Conservation (phyloP, 1,139 yeast species). For the Geotrichum siamense region DNA sequence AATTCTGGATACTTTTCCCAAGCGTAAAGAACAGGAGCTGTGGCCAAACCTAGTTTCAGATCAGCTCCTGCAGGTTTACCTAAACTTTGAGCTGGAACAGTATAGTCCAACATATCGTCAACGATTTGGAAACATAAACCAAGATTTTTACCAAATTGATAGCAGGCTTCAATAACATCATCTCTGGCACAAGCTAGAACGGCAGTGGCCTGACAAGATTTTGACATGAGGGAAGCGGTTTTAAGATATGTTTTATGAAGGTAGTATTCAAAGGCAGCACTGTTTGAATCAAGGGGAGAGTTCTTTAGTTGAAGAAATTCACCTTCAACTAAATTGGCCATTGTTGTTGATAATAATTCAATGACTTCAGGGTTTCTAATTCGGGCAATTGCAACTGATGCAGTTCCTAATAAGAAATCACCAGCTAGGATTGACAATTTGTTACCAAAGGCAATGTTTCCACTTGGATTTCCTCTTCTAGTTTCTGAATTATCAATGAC, state of each 20-base stretch:
- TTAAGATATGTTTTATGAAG: constrained; percentile 90
- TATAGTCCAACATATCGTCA: constrained; percentile 92
- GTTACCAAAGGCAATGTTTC: constrained; percentile 88
- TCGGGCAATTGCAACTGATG: constrained; percentile 91
- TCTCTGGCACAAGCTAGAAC: constrained; percentile 81
- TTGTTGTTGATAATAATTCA: constrained; percentile 88
- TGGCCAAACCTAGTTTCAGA: constrained; percentile 85
- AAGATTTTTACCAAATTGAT: constrained; percentile 84
- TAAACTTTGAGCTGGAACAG: constrained; percentile 69
- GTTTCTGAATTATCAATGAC: constrained; percentile 91
- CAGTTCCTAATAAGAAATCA: constrained; percentile 88
- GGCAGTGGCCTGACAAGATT: constrained; percentile 89
- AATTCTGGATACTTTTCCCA: constrained; percentile 84
- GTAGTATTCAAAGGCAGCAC: constrained; percentile 90
- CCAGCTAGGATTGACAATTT: constrained; percentile 98
- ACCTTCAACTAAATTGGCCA: constrained; percentile 95
- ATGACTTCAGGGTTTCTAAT: constrained; percentile 94
- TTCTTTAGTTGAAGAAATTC: constrained; percentile 97
- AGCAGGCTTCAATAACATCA: constrained; percentile 70
- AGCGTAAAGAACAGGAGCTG: constrained; percentile 88
- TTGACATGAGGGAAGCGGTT: constrained; percentile 94
- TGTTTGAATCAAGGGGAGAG: constrained; percentile 61
- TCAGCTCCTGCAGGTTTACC: constrained; percentile 98
- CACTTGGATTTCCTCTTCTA: constrained; percentile 84
- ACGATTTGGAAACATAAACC: constrained; percentile 95